Base-by-base conservation (phyloP, 2,329 filamentous ascomycete genomes). In the Neonectria magnoliae region DNA sequence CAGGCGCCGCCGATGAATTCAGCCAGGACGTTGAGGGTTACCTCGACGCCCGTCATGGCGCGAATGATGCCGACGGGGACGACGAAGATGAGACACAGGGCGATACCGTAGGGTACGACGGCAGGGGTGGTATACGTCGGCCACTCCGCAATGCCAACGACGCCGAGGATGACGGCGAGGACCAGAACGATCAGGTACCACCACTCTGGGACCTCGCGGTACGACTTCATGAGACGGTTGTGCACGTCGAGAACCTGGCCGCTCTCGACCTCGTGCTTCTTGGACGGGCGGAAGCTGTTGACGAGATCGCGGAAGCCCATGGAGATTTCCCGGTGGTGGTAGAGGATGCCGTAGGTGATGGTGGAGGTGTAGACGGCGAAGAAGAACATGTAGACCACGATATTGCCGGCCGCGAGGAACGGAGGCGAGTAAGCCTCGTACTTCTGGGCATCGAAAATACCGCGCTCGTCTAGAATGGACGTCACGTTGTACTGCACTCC, bases 191-290 rank as follows among this genome's bases (percentile, higher is more conserved):
- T 61, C 14, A 80, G 55, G 65, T 84, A 85, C 81, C 81, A 84
- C 82, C 81, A 84, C 51, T 84, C 81, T 0, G 83, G 81, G 0
- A 82, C 80, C 68, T 85, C 82, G 4, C 76, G 77, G 66, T 86
- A 86, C 1, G 69, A 69, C 11, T 74, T 72, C 83, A 86, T 86
- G 20, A 85, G 77, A 2, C 81, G 78, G 60, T 80, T 81, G 71
- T 86, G 84, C 2, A 83, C 74, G 64, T 83, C 81, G 1, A 69
- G 29, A 5, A 72, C 64, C 20, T 74, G 68, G 4, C 56, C 68
- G 9, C 72, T 62, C 6, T 72, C 68, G 6, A 62, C 57, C 0
- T 71, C 57, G 9, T 64, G 57, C 55, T 71, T 72, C 68, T 75
- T 76, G 7, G 75, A 75, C 1, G 59, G 57, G 8, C 69, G 67